These are phyloP conservation scores for Camillea tinctor DNA, from an alignment of 2,329 filamentous ascomycete genomes.

Conservation along the genomic window DNA sequence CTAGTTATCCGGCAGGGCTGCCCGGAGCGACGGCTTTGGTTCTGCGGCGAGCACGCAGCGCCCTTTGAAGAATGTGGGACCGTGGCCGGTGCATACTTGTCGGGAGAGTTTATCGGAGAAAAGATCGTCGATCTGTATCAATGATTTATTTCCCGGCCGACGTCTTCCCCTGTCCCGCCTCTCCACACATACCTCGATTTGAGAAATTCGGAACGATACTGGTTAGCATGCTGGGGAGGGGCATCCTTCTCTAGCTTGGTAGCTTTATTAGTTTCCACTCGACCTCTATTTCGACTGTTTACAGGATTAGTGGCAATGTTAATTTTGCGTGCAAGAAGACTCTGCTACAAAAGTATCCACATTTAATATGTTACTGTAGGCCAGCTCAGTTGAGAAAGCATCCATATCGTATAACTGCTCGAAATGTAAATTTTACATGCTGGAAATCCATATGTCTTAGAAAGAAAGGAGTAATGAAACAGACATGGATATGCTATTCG, in stretches of 20 bases:
- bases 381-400: too few species aligned
- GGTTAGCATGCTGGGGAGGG: neutral
- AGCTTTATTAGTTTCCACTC: neutral
- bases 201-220: neutral
- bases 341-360: too few species aligned
- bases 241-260: neutral
- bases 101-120: conserved; percentile 12
- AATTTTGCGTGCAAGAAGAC: neutral
- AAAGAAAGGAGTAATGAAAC: too few species aligned
- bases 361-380: too few species aligned
- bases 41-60: conserved; percentile 65
- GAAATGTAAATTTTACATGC: too few species aligned
- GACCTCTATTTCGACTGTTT: neutral
- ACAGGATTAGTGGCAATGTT: neutral
- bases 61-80: conserved; percentile 51
- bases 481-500: too few species aligned
- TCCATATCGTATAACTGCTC: too few species aligned
- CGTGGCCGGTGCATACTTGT: conserved; percentile 18
- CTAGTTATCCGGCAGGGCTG: conserved; percentile 44
- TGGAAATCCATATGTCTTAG: too few species aligned
- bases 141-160: neutral
- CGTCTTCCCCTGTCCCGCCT: neutral
- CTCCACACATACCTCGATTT: neutral
- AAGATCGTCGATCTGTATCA: conserved; percentile 9
- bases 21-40: conserved; percentile 59